A percentile compares a stretch with the other conserved stretches of the same genome.
Evolutionary conservation across 192 early-diverging fungal species (phyloP).

Genomic region (Coemansia sp.): DNA sequence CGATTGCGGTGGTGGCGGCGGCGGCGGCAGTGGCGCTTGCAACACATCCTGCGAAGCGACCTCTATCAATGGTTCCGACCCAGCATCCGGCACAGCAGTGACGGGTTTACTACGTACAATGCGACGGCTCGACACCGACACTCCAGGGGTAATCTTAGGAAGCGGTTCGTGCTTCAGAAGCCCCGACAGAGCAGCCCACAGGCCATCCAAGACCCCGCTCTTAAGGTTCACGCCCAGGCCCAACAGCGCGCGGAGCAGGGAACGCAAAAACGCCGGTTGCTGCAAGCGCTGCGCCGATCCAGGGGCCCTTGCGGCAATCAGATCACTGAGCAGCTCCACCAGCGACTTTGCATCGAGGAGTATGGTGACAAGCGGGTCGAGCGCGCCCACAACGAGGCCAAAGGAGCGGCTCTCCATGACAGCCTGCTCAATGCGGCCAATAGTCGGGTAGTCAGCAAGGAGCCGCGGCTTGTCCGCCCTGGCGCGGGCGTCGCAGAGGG

Average conservation of each 20-base stretch:
- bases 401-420: conserved; percentile 48
- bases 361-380: conserved; percentile 53
- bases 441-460: conserved; percentile 21
- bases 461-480: conserved; percentile 11
- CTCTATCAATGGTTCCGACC: background rate
- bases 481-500: conserved; percentile 51
- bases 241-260: conserved; percentile 28
- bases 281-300: background rate
- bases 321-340: background rate
- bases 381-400: conserved; percentile 47
- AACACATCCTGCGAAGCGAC: background rate
- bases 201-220: conserved; percentile 21
- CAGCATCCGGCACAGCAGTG: background rate
- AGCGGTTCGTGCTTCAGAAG: conserved; percentile 1
- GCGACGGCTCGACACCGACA: background rate
- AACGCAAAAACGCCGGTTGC: conserved; percentile 13
- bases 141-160: background rate
- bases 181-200: conserved; percentile 30
- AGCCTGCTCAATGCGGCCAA: conserved; percentile 42
- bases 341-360: conserved; percentile 40
- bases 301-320: background rate
- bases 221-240: conserved; percentile 30
- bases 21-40: background rate
- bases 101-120: background rate
- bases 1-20: background rate